Evolutionary conservation across 805 yeast genomes (phyloP).

Genomic region (Candida verbasci): DNA sequence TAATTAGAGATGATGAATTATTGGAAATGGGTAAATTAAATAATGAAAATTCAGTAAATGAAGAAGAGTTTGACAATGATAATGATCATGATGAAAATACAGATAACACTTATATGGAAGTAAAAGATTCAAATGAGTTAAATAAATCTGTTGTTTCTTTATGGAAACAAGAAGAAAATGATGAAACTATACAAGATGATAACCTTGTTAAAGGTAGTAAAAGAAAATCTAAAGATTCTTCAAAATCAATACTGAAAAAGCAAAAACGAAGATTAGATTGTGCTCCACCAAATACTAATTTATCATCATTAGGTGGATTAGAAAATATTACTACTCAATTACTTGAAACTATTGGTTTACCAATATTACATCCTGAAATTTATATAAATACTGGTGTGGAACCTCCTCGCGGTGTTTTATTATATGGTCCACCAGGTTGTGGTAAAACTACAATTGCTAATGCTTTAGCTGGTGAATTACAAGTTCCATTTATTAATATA

Average conservation of each 20-base stretch:
- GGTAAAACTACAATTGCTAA: slow-evolving; percentile 97
- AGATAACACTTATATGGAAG: slow-evolving; percentile 55
- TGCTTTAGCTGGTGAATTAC: slow-evolving; percentile 91
- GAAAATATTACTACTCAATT: slow-evolving; percentile 79
- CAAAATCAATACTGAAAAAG: slow-evolving; percentile 25
- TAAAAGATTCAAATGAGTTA: slow-evolving; percentile 59
- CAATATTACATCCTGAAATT: slow-evolving; percentile 90
- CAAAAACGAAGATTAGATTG: slow-evolving; percentile 48
- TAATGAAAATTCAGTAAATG: background rate
- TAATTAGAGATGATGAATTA: slow-evolving; percentile 56
- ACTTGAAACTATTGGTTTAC: slow-evolving; percentile 87
- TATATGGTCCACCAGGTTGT: slow-evolving; percentile 99
- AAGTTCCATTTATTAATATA: slow-evolving; percentile 85
- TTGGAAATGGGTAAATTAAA: slow-evolving; percentile 41
- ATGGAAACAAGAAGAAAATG: slow-evolving; percentile 45
- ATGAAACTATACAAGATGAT: slow-evolving; percentile 6
- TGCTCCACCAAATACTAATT: slow-evolving; percentile 62
- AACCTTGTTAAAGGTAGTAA: slow-evolving; percentile 20
- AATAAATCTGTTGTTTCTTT: slow-evolving; percentile 71
- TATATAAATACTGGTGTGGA: slow-evolving; percentile 84
- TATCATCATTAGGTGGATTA: slow-evolving; percentile 84
- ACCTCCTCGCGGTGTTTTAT: slow-evolving; percentile 87
- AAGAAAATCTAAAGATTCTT: slow-evolving; percentile 49
- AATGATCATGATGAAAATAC: slow-evolving; percentile 38
- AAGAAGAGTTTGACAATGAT: slow-evolving; percentile 11